Base-by-base conservation (phyloP, 331 rosid species). In the Acacia concinna region DNA sequence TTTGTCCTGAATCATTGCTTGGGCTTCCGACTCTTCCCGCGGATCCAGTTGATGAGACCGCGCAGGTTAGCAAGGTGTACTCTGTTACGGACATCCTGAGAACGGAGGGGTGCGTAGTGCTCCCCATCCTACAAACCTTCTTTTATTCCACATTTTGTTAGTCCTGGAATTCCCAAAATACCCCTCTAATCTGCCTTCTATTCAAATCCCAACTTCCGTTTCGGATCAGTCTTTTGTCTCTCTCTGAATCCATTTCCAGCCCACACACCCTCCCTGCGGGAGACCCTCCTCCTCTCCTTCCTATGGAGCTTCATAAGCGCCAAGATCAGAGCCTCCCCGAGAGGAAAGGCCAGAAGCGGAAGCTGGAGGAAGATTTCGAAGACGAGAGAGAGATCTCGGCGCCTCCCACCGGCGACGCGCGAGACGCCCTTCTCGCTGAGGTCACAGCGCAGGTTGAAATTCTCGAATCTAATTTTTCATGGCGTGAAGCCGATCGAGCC, bases 311-410 rank as follows among this genome's bases (percentile, higher is more conserved):
- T 71, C 97, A 68, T 71, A 82, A 86, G 82, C 94, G 89, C 83
- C 90, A 81, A 63, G 90, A 85, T 79, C 93, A 86, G 77, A 82
- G 79, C 86, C 85, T 68, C 74, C 89, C 92, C 3, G 92, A 90
- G 94, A 78, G 93, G 84, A 95, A 95, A 82, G 98, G 99, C 11
- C 98, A 90, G 83, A 95, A 95, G 85, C 89, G 99, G 78, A 95
- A 95, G 80, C 93, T 95, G 73, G 94, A 92, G 76, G 92, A 91
- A 49, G 91, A 93, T 66, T 76, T 84, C 37, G 89, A 83, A n/a
- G 97, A 85, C 11, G 90, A 94, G 31, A 83, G 81, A 1, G 94
- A 88, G 89, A 87, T 90, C 94, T 83, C 91, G 20, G 77, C 83
- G 62, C 90, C 92, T 31, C 89, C 92, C 3, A 86, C 96, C 38